Conservation (phyloP, 2,329 filamentous ascomycete species). For the Onygenales sp. region DNA sequence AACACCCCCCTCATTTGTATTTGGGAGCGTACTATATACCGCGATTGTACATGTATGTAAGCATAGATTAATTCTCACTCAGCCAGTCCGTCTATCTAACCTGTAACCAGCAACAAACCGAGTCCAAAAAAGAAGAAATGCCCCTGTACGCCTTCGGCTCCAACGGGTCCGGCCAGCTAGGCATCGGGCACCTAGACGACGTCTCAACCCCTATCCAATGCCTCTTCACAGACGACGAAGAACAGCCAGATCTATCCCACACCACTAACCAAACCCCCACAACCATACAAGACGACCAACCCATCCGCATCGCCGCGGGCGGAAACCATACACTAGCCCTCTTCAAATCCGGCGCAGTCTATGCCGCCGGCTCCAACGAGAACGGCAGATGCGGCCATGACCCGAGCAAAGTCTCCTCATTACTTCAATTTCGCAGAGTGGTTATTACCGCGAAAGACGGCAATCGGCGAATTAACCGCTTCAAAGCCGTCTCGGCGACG, state of each 20-base stretch:
- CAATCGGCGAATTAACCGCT: constrained; percentile 17
- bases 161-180: constrained; percentile 67
- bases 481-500: constrained; percentile 55
- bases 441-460: constrained; percentile 11
- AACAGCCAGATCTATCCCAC: background rate
- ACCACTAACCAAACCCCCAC: background rate
- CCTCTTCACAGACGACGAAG: constrained; percentile 38
- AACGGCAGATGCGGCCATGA: constrained; percentile 35
- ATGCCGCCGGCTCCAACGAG: constrained; percentile 54
- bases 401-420: constrained; percentile 1
- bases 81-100: background rate
- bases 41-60: background rate
- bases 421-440: constrained; percentile 20
- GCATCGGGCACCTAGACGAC: constrained; percentile 61
- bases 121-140: constrained; percentile 13
- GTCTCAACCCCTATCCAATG: constrained; percentile 57
- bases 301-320: constrained; percentile 49
- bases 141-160: constrained; percentile 61
- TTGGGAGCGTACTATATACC: too few relatives aligned
- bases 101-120: background rate
- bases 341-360: constrained; percentile 49
- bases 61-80: background rate
- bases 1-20: too few relatives aligned
- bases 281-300: constrained; percentile 1
- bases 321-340: constrained; percentile 81